These are phyloP conservation scores for Pezicula neosporulosa DNA, from an alignment of 2,329 filamentous ascomycete genomes.

Conservation along the genomic window DNA sequence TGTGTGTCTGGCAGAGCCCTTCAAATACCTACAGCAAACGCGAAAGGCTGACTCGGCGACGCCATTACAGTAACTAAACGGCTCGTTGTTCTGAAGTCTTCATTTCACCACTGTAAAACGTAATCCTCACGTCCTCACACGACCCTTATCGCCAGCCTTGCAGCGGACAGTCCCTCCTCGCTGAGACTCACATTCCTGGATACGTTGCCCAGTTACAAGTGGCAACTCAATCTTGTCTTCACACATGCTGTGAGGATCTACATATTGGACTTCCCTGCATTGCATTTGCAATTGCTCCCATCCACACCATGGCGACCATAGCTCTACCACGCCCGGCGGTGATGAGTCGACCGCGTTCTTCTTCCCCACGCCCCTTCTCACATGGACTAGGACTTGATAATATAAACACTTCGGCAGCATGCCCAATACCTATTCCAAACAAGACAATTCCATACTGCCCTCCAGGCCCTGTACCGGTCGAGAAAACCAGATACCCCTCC, in stretches of 20 bases:
- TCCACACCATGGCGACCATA: conserved; percentile 27
- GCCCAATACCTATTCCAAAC: conserved; percentile 69
- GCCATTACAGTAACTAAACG: too few relatives aligned
- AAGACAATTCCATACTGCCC: conserved; percentile 89
- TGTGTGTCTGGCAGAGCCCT: too few relatives aligned
- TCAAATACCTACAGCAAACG: too few relatives aligned
- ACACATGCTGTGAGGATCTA: not conserved
- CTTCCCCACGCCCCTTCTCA: conserved; percentile 43
- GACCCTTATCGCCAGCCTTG: not conserved
- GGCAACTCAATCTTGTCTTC: too few relatives aligned
- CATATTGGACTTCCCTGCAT: not conserved
- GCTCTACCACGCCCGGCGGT: conserved; percentile 27
- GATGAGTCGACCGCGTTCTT: conserved; percentile 19
- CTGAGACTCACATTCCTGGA: too few relatives aligned
- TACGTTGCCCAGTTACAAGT: too few relatives aligned
- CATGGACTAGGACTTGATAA: conserved; percentile 48
- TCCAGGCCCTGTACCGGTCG: conserved; percentile 63
- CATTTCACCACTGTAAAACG: too few relatives aligned
- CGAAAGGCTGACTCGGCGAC: too few relatives aligned
- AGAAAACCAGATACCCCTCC: conserved; percentile 59
- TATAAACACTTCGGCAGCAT: conserved; percentile 49
- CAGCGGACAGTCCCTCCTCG: not conserved
- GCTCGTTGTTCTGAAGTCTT: too few relatives aligned
- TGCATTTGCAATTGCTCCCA: not conserved
- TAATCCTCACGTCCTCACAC: too few relatives aligned